Percentiles rank a stretch among this genome's conserved stretches.
Evolutionary conservation across 1,284 basidiomycete species (phyloP).

Genomic region (Sporisorium sorghi): DNA sequence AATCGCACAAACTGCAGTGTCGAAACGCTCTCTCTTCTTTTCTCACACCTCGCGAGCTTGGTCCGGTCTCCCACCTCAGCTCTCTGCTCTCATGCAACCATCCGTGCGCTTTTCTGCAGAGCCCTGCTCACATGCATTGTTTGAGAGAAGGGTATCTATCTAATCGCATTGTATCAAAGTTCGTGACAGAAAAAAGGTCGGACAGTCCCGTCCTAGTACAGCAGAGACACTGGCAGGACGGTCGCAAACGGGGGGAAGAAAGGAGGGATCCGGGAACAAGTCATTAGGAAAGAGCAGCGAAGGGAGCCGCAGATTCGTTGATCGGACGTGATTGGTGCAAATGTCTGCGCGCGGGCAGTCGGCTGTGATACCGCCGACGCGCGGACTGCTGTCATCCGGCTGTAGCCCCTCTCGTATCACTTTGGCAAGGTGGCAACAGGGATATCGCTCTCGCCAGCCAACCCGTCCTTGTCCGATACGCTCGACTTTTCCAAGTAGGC

Average conservation of each 20-base stretch:
- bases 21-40: too few species aligned
- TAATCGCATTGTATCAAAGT: conserved; percentile 9
- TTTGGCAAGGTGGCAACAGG: conserved; percentile 11
- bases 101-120: not conserved
- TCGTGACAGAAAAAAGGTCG: not conserved
- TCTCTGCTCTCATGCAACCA: not conserved
- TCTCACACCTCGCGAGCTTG: too few species aligned
- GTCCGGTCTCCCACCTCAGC: conserved; percentile 17
- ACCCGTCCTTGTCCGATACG: conserved; percentile 11
- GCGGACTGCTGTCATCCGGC: conserved; percentile 14
- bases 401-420: not conserved
- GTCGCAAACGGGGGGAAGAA: not conserved
- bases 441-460: conserved; percentile 2
- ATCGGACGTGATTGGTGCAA: not conserved
- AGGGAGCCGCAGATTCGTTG: not conserved
- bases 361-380: not conserved
- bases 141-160: conserved; percentile 6
- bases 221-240: not conserved
- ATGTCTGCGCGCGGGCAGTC: not conserved
- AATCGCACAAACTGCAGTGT: too few species aligned
- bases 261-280: not conserved
- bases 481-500: conserved; percentile 34
- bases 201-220: too few species aligned
- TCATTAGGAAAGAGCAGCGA: not conserved
- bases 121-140: too few species aligned